Percentiles rank a stretch among this genome's conserved stretches.
phyloP scores from a whole-genome alignment of 2,329 filamentous ascomycete genomes.

The Fusarium sp. region DNA sequence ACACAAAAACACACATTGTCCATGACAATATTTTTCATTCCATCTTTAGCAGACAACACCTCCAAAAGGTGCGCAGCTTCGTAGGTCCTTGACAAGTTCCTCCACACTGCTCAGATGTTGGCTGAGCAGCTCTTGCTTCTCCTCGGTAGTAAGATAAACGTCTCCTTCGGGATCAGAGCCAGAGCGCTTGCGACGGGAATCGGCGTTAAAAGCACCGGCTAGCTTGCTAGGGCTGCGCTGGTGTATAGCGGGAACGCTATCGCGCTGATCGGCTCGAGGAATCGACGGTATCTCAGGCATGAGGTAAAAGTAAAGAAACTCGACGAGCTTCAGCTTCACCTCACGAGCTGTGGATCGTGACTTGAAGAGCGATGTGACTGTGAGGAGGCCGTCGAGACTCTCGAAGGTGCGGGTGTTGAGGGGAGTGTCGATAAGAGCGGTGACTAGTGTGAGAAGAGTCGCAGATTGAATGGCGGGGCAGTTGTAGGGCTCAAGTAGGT shows the following conservation, averaged over 20 bases:
- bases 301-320: slow-evolving; percentile 98
- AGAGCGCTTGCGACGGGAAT: slow-evolving; percentile 49
- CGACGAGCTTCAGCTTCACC: slow-evolving; percentile 95
- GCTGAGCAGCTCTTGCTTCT: slow-evolving; percentile 84
- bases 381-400: slow-evolving; percentile 87
- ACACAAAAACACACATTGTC: slow-evolving; percentile 4
- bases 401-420: slow-evolving; percentile 93
- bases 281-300: slow-evolving; percentile 84
- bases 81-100: slow-evolving; percentile 84
- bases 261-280: slow-evolving; percentile 59
- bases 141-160: slow-evolving; percentile 70
- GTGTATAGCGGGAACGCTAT: slow-evolving; percentile 63
- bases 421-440: slow-evolving; percentile 86
- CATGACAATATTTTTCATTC: not conserved
- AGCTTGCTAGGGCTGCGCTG: slow-evolving; percentile 78
- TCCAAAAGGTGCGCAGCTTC: slow-evolving; percentile 80
- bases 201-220: slow-evolving; percentile 63
- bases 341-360: slow-evolving; percentile 84
- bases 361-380: slow-evolving; percentile 93
- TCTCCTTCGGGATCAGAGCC: slow-evolving; percentile 55
- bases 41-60: slow-evolving; percentile 61
- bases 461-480: slow-evolving; percentile 92
- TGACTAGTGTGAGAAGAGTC: slow-evolving; percentile 89
- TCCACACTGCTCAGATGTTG: slow-evolving; percentile 85
- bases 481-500: slow-evolving; percentile 92